Percentiles rank a stretch among this genome's conserved stretches.
phyloP scores from a whole-genome alignment of 2,329 filamentous ascomycete genomes.

The Trichoderma semiorbis region DNA sequence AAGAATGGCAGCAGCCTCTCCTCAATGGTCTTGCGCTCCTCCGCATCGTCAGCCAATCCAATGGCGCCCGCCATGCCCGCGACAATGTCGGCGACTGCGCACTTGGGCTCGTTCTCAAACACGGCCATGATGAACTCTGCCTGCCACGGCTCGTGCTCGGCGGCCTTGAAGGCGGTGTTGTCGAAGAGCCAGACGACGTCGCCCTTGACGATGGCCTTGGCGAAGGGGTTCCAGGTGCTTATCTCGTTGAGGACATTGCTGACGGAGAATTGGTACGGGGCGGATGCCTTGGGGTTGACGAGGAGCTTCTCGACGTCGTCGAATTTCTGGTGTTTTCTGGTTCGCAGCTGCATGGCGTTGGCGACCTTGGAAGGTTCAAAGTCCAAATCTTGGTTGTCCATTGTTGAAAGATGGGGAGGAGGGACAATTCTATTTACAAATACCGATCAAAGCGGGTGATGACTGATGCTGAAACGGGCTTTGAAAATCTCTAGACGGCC shows the following conservation, averaged over 20 bases:
- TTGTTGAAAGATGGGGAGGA: neutral
- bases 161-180: slow-evolving; percentile 72
- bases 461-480: neutral
- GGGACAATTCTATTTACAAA: neutral
- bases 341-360: slow-evolving; percentile 48
- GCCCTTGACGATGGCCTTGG: slow-evolving; percentile 55
- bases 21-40: slow-evolving; percentile 58
- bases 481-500: neutral
- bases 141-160: slow-evolving; percentile 58
- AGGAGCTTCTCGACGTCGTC: slow-evolving; percentile 49
- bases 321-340: slow-evolving; percentile 48
- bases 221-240: slow-evolving; percentile 54
- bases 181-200: slow-evolving; percentile 88
- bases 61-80: slow-evolving; percentile 67
- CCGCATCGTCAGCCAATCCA: slow-evolving; percentile 60
- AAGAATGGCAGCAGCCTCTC: slow-evolving; percentile 73
- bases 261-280: slow-evolving; percentile 22
- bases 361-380: slow-evolving; percentile 30
- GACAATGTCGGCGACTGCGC: slow-evolving; percentile 64
- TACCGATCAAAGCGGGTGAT: neutral
- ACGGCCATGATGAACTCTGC: slow-evolving; percentile 81
- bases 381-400: slow-evolving; percentile 25
- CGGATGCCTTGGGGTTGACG: slow-evolving; percentile 32
- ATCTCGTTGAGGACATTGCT: slow-evolving; percentile 48
- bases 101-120: slow-evolving; percentile 69